These are phyloP conservation scores for Podospora anserina DNA, from an alignment of 495 filamentous ascomycete genomes.

Conservation along the genomic window DNA sequence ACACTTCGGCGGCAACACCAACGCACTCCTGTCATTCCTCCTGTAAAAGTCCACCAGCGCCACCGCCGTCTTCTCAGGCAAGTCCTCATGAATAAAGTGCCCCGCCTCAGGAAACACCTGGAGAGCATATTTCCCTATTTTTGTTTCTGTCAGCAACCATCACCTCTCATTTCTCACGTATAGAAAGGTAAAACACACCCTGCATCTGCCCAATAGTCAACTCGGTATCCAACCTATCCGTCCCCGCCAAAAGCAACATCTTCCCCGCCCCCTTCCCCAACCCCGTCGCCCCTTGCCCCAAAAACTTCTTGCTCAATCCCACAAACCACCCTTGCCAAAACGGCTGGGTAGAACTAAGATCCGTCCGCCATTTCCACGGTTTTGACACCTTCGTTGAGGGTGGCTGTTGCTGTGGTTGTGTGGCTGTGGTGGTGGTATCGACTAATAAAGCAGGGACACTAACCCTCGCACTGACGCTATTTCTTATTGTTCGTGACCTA, in stretches of 20 bases:
- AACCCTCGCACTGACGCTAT: constrained; percentile 70
- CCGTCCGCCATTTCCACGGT: constrained; percentile 80
- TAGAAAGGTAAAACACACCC: constrained; percentile 43
- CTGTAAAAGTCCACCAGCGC: constrained; percentile 85
- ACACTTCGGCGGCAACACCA: constrained; percentile 92
- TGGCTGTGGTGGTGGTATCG: constrained; percentile 27
- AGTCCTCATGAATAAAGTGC: constrained; percentile 95
- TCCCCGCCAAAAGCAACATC: constrained; percentile 84
- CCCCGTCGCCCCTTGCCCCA: constrained; percentile 60
- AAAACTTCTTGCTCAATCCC: constrained; percentile 83
- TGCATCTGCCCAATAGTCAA: constrained; percentile 98
- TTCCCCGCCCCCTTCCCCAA: constrained; percentile 55
- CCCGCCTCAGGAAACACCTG: constrained; percentile 93
- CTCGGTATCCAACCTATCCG: constrained; percentile 90
- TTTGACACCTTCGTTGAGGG: not conserved
- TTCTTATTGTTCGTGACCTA: constrained; percentile 83
- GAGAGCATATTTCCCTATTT: constrained; percentile 84
- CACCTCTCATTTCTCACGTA: not conserved
- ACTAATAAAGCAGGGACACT: constrained; percentile 84
- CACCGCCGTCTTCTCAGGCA: constrained; percentile 80
- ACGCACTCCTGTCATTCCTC: constrained; percentile 76
- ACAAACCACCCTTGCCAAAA: constrained; percentile 96
- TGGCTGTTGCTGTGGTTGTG: not conserved
- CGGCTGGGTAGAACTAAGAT: constrained; percentile 76
- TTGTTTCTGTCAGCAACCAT: constrained; percentile 5